These are phyloP conservation scores for Phytophthora sp. DNA, from an alignment of 352 stramenopile genomes.

Conservation along the genomic window DNA sequence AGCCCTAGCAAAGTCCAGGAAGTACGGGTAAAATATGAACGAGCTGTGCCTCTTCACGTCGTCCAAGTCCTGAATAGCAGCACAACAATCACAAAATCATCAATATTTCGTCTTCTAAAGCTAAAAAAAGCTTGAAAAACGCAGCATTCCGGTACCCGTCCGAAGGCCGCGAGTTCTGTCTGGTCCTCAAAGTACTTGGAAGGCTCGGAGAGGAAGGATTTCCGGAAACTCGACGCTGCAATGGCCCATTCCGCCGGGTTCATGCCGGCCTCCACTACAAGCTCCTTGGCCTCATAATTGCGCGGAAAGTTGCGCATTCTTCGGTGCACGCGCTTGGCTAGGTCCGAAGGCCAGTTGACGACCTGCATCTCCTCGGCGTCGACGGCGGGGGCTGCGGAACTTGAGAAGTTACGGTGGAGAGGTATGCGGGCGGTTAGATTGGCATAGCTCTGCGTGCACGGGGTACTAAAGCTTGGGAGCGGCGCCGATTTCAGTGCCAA, in stretches of 20 bases:
- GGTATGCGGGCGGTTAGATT: constrained; percentile 7
- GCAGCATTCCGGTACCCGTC: constrained; percentile 19
- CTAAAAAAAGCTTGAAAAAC: neutral
- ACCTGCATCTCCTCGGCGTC: neutral
- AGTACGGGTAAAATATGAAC: constrained; percentile 83
- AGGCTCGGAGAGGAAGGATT: constrained; percentile 62
- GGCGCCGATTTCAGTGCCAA: neutral
- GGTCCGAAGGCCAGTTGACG: constrained; percentile 45
- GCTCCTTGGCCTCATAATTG: constrained; percentile 71
- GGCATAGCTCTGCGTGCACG: constrained; percentile 1
- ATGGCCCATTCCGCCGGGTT: constrained; percentile 69
- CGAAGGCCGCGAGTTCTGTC: constrained; percentile 63
- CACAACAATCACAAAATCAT: constrained; percentile 5
- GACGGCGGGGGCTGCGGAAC: neutral
- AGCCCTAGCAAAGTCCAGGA: constrained; percentile 63
- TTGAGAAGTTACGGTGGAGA: constrained; percentile 9
- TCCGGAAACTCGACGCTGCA: constrained; percentile 62
- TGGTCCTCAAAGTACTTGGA: constrained; percentile 65
- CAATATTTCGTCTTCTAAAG: constrained; percentile 19
- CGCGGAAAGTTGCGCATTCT: constrained; percentile 65
- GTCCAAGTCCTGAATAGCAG: constrained; percentile 50
- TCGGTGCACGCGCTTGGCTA: constrained; percentile 51
- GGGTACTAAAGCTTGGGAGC: neutral
- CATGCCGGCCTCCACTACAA: constrained; percentile 69
- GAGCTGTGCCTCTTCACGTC: constrained; percentile 55